A percentile compares a stretch with the other conserved stretches of the same genome.
Conservation (phyloP, 1,284 basidiomycete species). For the Abortiporus biennis region DNA sequence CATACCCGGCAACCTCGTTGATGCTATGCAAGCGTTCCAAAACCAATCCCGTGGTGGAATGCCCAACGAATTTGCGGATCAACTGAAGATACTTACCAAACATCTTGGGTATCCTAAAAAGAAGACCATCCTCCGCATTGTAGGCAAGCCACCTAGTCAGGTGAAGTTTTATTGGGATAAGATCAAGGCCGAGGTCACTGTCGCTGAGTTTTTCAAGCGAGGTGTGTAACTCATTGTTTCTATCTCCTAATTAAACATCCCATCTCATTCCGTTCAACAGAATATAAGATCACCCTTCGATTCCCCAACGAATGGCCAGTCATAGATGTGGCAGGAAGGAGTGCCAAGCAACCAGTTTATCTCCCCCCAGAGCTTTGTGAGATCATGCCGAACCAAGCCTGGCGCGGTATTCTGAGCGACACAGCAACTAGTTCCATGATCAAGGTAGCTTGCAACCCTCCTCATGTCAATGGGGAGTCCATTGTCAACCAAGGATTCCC, state of each 20-base stretch:
- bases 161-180: conserved; percentile 49
- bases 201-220: conserved; percentile 54
- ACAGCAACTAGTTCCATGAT: conserved; percentile 63
- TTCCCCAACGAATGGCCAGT: conserved; percentile 51
- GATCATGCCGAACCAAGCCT: conserved; percentile 50
- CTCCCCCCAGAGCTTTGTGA: conserved; percentile 68
- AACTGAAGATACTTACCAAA: conserved; percentile 48
- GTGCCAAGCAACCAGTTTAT: conserved; percentile 35
- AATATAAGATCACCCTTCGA: conserved; percentile 47
- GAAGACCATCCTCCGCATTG: conserved; percentile 43
- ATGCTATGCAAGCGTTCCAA: conserved; percentile 45
- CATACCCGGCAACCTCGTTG: conserved; percentile 51
- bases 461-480: conserved; percentile 46
- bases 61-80: conserved; percentile 42
- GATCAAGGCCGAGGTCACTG: conserved; percentile 41
- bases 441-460: conserved; percentile 51
- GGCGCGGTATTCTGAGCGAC: conserved; percentile 44
- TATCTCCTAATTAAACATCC: not conserved
- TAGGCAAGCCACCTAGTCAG: conserved; percentile 35
- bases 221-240: conserved; percentile 36
- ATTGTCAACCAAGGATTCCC: conserved; percentile 54
- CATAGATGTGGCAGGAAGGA: conserved; percentile 39
- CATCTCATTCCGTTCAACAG: conserved; percentile 26
- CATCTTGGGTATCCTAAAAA: conserved; percentile 50
- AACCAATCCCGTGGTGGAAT: conserved; percentile 36